Conservation (phyloP, 257 asterid genomes). For the Asclepias syriaca region DNA sequence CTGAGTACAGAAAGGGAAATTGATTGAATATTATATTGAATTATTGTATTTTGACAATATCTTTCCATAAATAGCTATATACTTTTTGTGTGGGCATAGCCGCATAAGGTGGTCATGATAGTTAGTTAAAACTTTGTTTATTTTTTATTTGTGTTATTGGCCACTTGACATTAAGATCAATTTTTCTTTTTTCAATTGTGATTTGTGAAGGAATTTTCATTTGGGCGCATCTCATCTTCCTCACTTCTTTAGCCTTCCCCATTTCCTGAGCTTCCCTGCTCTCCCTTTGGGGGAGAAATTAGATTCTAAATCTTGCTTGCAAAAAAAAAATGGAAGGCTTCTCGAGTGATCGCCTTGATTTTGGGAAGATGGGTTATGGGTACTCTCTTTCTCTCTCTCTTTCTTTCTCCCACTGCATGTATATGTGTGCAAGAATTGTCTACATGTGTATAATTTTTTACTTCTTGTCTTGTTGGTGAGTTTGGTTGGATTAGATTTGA, state of each 20-base stretch:
- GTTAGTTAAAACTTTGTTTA: not conserved
- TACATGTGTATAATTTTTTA: not conserved
- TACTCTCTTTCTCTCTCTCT: conserved; percentile 14
- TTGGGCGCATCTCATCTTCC: conserved; percentile 30
- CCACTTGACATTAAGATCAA: conserved; percentile 34
- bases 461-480: not conserved
- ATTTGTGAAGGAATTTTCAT: conserved; percentile 23
- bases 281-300: conserved; percentile 18
- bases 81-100: not conserved
- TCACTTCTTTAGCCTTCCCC: conserved; percentile 21
- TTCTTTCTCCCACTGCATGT: conserved; percentile 8
- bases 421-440: not conserved
- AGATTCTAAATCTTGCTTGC: conserved; percentile 18
- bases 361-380: conserved; percentile 99
- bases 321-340: conserved; percentile 54
- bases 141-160: conserved; percentile 7
- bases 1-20: not conserved
- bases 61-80: conserved; percentile 16
- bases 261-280: conserved; percentile 14
- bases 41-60: not conserved
- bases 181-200: not conserved
- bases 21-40: not conserved
- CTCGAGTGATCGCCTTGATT: conserved; percentile 75
- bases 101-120: not conserved
- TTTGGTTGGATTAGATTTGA: conserved; percentile 1